Evolutionary conservation across 495 filamentous ascomycete species (phyloP).

Genomic region (Sabuloglossum arenarium): DNA sequence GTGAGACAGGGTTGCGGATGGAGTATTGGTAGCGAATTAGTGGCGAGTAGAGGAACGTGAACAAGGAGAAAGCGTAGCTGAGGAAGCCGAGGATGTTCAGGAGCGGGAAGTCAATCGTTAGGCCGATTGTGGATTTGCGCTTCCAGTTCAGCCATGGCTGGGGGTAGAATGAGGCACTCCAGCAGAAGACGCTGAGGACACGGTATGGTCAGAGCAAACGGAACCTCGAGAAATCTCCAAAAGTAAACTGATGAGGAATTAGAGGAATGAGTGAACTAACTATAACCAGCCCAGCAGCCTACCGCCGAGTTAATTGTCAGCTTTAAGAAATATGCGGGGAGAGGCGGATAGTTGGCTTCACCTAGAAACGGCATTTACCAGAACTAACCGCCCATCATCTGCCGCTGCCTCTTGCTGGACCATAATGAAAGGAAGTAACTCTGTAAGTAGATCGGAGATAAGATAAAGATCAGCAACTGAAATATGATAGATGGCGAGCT

Average conservation of each 20-base stretch:
- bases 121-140: slow-evolving; percentile 55
- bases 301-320: background rate
- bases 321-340: background rate
- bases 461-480: background rate
- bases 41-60: slow-evolving; percentile 54
- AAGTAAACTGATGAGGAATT: background rate
- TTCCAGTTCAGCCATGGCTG: slow-evolving; percentile 59
- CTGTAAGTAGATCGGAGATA: background rate
- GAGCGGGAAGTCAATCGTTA: slow-evolving; percentile 68
- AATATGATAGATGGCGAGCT: background rate
- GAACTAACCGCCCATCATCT: too few species aligned
- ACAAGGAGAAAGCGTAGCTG: slow-evolving; percentile 55
- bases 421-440: too few species aligned
- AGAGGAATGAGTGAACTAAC: slow-evolving; percentile 7
- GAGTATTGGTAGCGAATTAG: slow-evolving; percentile 67
- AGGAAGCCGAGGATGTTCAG: slow-evolving; percentile 70
- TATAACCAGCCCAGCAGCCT: slow-evolving; percentile 20
- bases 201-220: background rate
- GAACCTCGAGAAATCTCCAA: background rate
- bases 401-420: too few species aligned
- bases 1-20: slow-evolving; percentile 44
- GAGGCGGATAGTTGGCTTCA: background rate
- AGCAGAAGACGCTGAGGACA: slow-evolving; percentile 35
- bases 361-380: background rate
- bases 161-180: slow-evolving; percentile 85